Base-by-base conservation (phyloP, 1,139 yeast species). In the Sugiyamaella novakii region DNA sequence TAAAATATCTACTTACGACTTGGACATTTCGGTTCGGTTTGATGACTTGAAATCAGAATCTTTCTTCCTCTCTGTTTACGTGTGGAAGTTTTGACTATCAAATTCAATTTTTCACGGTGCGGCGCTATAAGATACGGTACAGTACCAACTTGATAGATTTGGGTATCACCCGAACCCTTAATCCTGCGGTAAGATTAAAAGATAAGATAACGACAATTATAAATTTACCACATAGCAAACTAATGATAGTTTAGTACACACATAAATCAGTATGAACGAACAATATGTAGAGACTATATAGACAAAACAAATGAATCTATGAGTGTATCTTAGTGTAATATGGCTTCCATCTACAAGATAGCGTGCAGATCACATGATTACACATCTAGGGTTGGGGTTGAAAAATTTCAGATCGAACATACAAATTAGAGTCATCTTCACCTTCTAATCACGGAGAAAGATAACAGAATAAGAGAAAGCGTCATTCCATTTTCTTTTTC, bases 81-180 rank as follows among this genome's bases (percentile, higher is more conserved):
- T 28, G 35, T 15, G 29, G 17, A 15, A 21, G 39, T n/a, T n/a
- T n/a, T 21, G 42, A 7, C 3, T 6, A 24, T 38, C 12, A 38
- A 21, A 27, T 38, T 38, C 42, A 38, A 38, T 38, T 38, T 38
- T 38, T 38, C 42, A 38, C 42, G 5, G 42, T 38, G 42, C 42
- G 42, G 42, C 42, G 42, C 11, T 3, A 11, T 17, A 34, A 5
- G 36, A 17, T 33, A 11, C 11, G 36, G 36, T 10, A 3, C 5
- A 14, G 18, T 10, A 35, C 29, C 39, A n/a, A n/a, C n/a, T n/a
- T n/a, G n/a, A n/a, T n/a, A n/a, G n/a, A n/a, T n/a, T n/a, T n/a
- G n/a, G n/a, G n/a, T n/a, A n/a, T n/a, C n/a, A n/a, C n/a, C n/a
- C n/a, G n/a, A n/a, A n/a, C n/a, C n/a, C n/a, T n/a, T 29, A 35